Percentiles rank a stretch among this genome's conserved stretches.
These are phyloP conservation scores for Pseudogymnoascus sp. DNA, from an alignment of 2,329 filamentous ascomycete genomes.

Conservation along the genomic window DNA sequence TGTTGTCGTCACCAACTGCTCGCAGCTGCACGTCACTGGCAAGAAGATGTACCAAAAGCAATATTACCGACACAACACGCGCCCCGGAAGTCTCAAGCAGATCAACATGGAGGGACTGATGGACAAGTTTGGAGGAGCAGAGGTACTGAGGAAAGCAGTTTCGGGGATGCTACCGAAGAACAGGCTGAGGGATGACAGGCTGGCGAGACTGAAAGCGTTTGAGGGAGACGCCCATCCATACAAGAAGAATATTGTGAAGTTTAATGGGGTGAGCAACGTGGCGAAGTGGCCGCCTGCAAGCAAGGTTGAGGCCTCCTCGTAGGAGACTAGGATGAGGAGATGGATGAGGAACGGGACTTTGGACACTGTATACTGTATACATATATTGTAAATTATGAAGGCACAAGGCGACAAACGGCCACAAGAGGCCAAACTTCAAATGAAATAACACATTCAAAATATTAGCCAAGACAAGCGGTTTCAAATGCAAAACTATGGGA, in stretches of 20 bases:
- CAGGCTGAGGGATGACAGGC: slow-evolving; percentile 73
- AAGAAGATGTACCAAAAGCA: slow-evolving; percentile 90
- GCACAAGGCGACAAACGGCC: not conserved
- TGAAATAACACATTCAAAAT: slow-evolving; percentile 6
- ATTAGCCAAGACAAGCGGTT: not conserved
- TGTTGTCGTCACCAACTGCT: slow-evolving; percentile 86
- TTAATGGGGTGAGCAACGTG: slow-evolving; percentile 45
- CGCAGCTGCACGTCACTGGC: slow-evolving; percentile 78
- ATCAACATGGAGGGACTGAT: slow-evolving; percentile 95
- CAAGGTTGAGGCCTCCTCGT: not conserved
- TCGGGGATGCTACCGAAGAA: slow-evolving; percentile 98
- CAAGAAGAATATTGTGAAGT: slow-evolving; percentile 73
- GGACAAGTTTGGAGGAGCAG: slow-evolving; percentile 85
- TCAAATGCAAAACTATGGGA: not conserved
- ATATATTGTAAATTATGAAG: slow-evolving; percentile 10
- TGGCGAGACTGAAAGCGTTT: slow-evolving; percentile 89
- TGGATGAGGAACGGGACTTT: not conserved
- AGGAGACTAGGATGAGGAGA: not conserved
- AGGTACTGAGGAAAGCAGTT: slow-evolving; percentile 85
- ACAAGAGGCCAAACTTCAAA: slow-evolving; percentile 2
- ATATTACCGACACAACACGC: slow-evolving; percentile 91
- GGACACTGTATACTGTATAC: slow-evolving; percentile 6
- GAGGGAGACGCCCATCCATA: slow-evolving; percentile 91
- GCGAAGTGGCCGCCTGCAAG: slow-evolving; percentile 19
- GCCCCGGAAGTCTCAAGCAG: slow-evolving; percentile 75